phyloP scores from a whole-genome alignment of 805 yeast species.

The Saccharomycopsis oosterbeekiorum region DNA sequence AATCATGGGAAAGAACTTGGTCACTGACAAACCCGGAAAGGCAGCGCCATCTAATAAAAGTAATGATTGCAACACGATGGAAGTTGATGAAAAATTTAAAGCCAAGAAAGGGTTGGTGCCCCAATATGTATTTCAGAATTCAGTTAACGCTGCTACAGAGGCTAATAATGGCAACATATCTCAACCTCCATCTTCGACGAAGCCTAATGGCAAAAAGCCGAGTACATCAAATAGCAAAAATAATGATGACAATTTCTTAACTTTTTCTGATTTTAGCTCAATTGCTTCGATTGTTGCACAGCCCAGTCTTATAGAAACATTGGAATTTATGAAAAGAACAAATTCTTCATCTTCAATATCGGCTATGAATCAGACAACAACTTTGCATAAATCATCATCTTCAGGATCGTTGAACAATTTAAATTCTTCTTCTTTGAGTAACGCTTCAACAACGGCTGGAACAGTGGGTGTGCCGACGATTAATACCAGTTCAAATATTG shows the following conservation, averaged over 20 bases:
- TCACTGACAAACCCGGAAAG: not conserved
- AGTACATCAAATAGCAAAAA: not conserved
- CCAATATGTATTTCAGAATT: not conserved
- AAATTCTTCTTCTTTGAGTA: not conserved
- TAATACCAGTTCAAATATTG: not conserved
- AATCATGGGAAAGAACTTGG: conserved; percentile 19
- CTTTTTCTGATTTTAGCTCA: conserved; percentile 5
- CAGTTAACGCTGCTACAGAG: not conserved
- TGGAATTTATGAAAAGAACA: not conserved
- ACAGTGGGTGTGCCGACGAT: not conserved
- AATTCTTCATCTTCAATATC: not conserved
- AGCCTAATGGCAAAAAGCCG: not conserved
- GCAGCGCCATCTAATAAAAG: not conserved
- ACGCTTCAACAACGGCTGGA: not conserved
- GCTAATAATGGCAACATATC: not conserved
- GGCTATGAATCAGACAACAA: not conserved
- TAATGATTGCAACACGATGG: not conserved
- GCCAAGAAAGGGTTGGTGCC: conserved; percentile 6
- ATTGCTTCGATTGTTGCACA: conserved; percentile 9
- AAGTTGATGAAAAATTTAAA: not conserved
- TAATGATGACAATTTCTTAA: not conserved
- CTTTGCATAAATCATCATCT: not conserved
- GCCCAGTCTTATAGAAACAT: conserved; percentile 6
- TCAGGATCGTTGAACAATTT: not conserved
- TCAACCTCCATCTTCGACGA: not conserved